Conservation (phyloP, 176 grass and related monocot species). For the Secale cereale region DNA sequence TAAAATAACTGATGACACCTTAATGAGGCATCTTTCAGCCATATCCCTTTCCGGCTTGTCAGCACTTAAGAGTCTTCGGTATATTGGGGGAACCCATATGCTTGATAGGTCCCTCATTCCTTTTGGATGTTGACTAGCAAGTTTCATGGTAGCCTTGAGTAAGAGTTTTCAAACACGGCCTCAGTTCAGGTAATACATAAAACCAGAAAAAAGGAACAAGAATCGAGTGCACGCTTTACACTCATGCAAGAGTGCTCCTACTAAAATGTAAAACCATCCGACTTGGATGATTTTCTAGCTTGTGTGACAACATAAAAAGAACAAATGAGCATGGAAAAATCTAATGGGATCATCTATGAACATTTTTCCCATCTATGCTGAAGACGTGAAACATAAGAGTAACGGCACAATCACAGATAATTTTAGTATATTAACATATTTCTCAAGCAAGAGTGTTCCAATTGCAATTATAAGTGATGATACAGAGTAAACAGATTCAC, state of each 20-base stretch:
- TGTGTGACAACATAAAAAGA: too few relatives aligned
- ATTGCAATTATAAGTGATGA: background rate
- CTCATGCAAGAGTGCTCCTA: too few relatives aligned
- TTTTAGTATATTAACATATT: background rate
- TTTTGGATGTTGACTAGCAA: conserved; percentile 41
- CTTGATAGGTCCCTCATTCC: conserved; percentile 53
- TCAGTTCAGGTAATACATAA: background rate
- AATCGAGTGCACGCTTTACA: background rate
- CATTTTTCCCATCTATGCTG: background rate
- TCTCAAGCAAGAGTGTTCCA: background rate
- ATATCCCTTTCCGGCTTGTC: too few relatives aligned
- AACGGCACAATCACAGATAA: too few relatives aligned
- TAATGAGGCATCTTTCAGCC: too few relatives aligned
- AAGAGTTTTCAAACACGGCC: conserved; percentile 22
- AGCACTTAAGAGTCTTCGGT: too few relatives aligned
- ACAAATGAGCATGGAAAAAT: background rate
- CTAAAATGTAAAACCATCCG: too few relatives aligned
- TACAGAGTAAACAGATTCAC: background rate
- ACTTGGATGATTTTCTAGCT: too few relatives aligned
- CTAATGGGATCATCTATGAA: background rate
- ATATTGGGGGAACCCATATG: conserved; percentile 70
- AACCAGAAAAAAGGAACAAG: background rate
- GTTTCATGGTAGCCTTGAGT: conserved; percentile 56
- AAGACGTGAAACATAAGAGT: background rate
- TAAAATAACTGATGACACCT: too few relatives aligned